These are phyloP conservation scores for Cryptococcus maquisensis DNA, from an alignment of 1,284 basidiomycete genomes.

Conservation along the genomic window DNA sequence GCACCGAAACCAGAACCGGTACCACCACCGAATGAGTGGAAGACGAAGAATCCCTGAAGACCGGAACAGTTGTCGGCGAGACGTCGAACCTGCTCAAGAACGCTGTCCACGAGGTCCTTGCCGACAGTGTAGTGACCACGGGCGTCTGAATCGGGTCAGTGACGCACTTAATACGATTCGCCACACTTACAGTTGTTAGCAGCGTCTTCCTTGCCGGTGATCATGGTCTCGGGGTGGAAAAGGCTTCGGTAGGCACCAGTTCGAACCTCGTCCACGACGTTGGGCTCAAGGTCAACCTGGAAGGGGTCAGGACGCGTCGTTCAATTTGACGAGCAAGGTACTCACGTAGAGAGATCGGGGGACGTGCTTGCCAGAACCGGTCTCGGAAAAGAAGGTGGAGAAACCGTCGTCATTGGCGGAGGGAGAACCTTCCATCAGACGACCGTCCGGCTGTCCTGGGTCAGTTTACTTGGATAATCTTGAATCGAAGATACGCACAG, in stretches of 20 bases:
- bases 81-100: conserved; percentile 93
- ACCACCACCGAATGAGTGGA: conserved; percentile 99
- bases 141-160: conserved; percentile 61
- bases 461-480: not conserved
- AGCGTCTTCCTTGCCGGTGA: conserved; percentile 98
- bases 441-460: conserved; percentile 74
- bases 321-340: conserved; percentile 11
- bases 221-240: conserved; percentile 98
- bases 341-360: conserved; percentile 89
- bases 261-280: conserved; percentile 94
- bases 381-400: conserved; percentile 66
- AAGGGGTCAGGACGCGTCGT: conserved; percentile 7
- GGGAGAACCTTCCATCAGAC: conserved; percentile 69
- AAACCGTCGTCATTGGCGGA: conserved; percentile 82
- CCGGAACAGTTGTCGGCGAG: conserved; percentile 97
- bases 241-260: conserved; percentile 88
- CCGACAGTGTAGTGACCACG: conserved; percentile 98
- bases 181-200: conserved; percentile 87
- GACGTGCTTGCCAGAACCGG: conserved; percentile 88
- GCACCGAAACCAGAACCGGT: conserved; percentile 99
- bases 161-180: not conserved
- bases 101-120: conserved; percentile 83
- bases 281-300: conserved; percentile 83
- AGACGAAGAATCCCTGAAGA: conserved; percentile 99
- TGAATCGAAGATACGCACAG: conserved; percentile 56